Evolutionary conservation across 1,284 basidiomycete species (phyloP), one percentile per base, ranked within the genome.

Genomic region (Kalmanozyma brasiliensis): DNA sequence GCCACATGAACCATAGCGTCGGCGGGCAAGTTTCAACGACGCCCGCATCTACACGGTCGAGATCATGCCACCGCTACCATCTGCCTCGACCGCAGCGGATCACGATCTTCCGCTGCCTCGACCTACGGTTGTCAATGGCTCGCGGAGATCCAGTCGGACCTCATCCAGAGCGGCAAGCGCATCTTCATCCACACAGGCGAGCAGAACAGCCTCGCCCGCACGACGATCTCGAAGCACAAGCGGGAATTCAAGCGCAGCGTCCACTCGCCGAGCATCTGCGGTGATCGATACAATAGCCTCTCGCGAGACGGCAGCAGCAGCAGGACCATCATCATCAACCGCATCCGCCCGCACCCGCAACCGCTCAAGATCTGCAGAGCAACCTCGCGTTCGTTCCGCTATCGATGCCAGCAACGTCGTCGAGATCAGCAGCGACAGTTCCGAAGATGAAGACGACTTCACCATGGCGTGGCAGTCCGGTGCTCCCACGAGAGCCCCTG

Each of bases 341-440:
- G 22, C 53, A 11, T 40, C 59, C 1, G 13, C 46, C 24, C 48
- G 23, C 41, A n/a, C 14, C 17, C 41, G 40, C 19, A 40, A n/a
- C 16, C 30, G 7, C 16, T 14, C 35, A 3, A 23, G 17, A 10
- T 45, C 47, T 10, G 6, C 11, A 24, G 30, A 23, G 8, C 35
- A 17, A 22, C 1, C 38, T 4, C 30, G 10, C 17, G 17, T 8
- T 7, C 38, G 19, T 17, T 38, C 29, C 10, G n/a, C 43, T 7
- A 14, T 14, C 13, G 22, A 55, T 17, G 10, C 38, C 20, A 40
- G 36, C 44, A 35, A 56, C 19, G 38, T 64, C 11, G 49, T 70
- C 41, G 67, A 61, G 24, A 55, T 70, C 20, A 70, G 61, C 40
- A 70, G 67, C 42, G 67, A 70, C 22, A 69, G 65, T 41, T 58